These are phyloP conservation scores for Trichophaea hybrida DNA, from an alignment of 2,329 filamentous ascomycete species.

Conservation along the genomic window DNA sequence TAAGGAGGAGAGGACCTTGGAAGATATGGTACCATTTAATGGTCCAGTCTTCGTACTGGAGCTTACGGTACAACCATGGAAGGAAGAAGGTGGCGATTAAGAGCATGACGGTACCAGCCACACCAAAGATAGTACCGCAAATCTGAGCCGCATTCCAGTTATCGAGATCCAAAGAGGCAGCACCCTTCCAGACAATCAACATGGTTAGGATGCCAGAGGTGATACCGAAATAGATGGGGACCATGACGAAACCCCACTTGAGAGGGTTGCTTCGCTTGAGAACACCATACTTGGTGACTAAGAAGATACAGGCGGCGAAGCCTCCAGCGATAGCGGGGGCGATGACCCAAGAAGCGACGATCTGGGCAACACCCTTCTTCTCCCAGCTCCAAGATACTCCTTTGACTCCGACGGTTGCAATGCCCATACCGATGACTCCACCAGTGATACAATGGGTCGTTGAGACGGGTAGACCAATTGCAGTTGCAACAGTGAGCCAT, in stretches of 20 bases:
- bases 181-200: constrained; percentile 44
- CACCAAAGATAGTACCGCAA: constrained; percentile 41
- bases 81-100: constrained; percentile 42
- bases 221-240: constrained; percentile 45
- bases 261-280: constrained; percentile 42
- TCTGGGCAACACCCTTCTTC: constrained; percentile 40
- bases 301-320: constrained; percentile 43
- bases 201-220: constrained; percentile 43
- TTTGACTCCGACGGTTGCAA: constrained; percentile 39
- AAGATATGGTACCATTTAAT: constrained; percentile 42
- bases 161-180: constrained; percentile 37
- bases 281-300: constrained; percentile 43
- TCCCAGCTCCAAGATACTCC: constrained; percentile 44
- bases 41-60: constrained; percentile 48
- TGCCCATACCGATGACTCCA: constrained; percentile 35
- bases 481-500: constrained; percentile 41
- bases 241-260: constrained; percentile 38
- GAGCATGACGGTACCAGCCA: constrained; percentile 38
- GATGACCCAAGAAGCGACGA: constrained; percentile 48
- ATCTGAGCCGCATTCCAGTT: constrained; percentile 34
- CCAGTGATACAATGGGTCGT: constrained; percentile 35
- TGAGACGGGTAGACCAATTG: constrained; percentile 40
- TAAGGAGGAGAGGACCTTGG: constrained; percentile 41
- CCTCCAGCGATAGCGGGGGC: constrained; percentile 42
- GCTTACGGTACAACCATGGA: constrained; percentile 44